Evolutionary conservation across 139 green algal genomes (phyloP).

Genomic region (Coelastrella sp.): DNA sequence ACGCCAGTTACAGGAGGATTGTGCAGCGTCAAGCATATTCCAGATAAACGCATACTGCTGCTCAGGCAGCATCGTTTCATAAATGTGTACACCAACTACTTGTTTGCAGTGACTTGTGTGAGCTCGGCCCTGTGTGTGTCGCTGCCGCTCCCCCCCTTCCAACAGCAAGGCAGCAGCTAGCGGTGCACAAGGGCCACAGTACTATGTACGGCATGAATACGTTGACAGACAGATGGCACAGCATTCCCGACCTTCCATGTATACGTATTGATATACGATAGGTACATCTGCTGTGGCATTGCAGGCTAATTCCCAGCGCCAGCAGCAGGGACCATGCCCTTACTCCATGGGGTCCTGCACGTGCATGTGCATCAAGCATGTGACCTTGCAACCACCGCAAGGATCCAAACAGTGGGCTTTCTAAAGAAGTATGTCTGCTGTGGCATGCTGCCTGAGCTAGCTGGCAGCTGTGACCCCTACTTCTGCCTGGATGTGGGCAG

Average conservation of each 20-base stretch:
- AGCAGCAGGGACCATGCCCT: slow-evolving; percentile 7
- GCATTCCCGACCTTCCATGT: background rate
- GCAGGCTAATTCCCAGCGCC: background rate
- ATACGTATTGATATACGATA: background rate
- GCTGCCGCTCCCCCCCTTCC: too few relatives aligned
- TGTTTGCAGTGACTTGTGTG: too few relatives aligned
- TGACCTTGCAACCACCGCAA: slow-evolving; percentile 6
- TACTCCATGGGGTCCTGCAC: slow-evolving; percentile 46
- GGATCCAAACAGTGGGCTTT: slow-evolving; percentile 13
- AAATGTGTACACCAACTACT: too few relatives aligned
- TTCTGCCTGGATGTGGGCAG: slow-evolving; percentile 38
- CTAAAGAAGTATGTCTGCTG: slow-evolving; percentile 46
- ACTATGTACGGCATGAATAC: too few relatives aligned
- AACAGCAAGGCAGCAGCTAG: too few relatives aligned
- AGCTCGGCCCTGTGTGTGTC: too few relatives aligned
- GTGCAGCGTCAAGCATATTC: background rate
- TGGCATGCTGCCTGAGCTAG: slow-evolving; percentile 31
- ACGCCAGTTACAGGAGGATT: background rate
- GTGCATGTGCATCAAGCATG: slow-evolving; percentile 6
- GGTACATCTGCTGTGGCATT: background rate
- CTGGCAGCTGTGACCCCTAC: slow-evolving; percentile 43
- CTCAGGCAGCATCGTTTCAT: too few relatives aligned
- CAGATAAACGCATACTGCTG: background rate
- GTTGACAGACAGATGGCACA: too few relatives aligned
- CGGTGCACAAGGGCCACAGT: too few relatives aligned